Base-by-base conservation (phyloP, 331 rosid genomes). In the Saraca asoca region DNA sequence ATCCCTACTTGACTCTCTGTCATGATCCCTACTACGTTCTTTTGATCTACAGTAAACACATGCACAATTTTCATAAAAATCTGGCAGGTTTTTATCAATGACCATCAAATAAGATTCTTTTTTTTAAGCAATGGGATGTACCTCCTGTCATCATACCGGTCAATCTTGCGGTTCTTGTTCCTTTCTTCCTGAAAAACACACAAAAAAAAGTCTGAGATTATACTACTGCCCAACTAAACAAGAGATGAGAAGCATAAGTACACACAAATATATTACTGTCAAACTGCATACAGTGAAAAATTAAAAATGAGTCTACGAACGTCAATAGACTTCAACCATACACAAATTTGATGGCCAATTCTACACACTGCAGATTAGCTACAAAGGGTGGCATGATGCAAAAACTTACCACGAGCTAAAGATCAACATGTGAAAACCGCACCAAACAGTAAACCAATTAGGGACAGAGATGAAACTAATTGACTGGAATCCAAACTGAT, bases 111-210 rank as follows among this genome's bases (percentile, higher is more conserved):
- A 39, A 18, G 45, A 37, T 55, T 39, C 62, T 5, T 37, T 20
- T 44, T 29, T 7, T 45, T 38, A 44, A n/a, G 59, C 54, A 63
- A 51, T 20, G 38, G 63, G 52, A 56, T 7, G 55, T 78, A 90
- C 97, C 95, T 91, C 73, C 82, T 85, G 43, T 90, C 97, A 65
- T 94, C 97, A 54, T 60, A 42, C 17, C 89, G 87, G 48, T 85
- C 96, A 68, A 74, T 75, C 85, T 86, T 88, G 73, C 88, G 85
- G 54, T 75, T 64, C 79, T 82, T 90, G 90, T 75, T 84, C 79
- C 85, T 90, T 76, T 94, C 99, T 69, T 88, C 99, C 99, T 94
- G 95, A 76, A 70, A 69, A 62, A 72, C 73, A 61, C 69, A 78
- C 61, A 74, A n/a, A n/a, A n/a, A n/a, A n/a, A n/a, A n/a, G n/a